Evolutionary conservation across 2,329 filamentous ascomycete genomes (phyloP).

Genomic region (Conoideocrella luteorostrata): DNA sequence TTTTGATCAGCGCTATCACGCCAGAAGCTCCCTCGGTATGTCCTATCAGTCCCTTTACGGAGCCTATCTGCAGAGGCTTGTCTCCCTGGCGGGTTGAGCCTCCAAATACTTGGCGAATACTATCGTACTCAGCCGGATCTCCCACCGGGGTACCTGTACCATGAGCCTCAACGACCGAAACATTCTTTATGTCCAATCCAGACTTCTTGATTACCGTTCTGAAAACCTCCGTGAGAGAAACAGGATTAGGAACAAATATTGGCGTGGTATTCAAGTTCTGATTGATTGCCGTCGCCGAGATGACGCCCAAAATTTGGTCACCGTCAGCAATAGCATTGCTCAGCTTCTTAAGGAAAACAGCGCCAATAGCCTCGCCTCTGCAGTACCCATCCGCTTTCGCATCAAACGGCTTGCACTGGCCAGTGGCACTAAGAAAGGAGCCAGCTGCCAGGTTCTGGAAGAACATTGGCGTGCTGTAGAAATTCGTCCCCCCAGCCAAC

Average conservation of each 20-base stretch:
- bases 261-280: slow-evolving; percentile 77
- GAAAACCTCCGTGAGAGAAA: slow-evolving; percentile 68
- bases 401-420: slow-evolving; percentile 10
- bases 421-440: slow-evolving; percentile 35
- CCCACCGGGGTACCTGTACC: slow-evolving; percentile 83
- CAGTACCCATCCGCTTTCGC: slow-evolving; percentile 69
- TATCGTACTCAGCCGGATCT: slow-evolving; percentile 74
- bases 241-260: slow-evolving; percentile 74
- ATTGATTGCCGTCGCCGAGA: slow-evolving; percentile 69
- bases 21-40: slow-evolving; percentile 43
- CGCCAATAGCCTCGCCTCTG: slow-evolving; percentile 68
- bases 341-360: slow-evolving; percentile 69
- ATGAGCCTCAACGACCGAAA: slow-evolving; percentile 83
- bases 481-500: slow-evolving; percentile 57
- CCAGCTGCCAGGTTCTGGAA: slow-evolving; percentile 18
- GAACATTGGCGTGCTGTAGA: slow-evolving; percentile 22
- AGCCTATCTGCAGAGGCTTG: slow-evolving; percentile 3
- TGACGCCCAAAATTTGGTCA: slow-evolving; percentile 67
- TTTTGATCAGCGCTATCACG: slow-evolving; percentile 23
- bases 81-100: slow-evolving; percentile 6
- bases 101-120: slow-evolving; percentile 43
- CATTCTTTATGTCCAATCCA: slow-evolving; percentile 65
- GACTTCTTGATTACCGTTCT: slow-evolving; percentile 62
- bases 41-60: slow-evolving; percentile 58
- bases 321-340: slow-evolving; percentile 70